Base-by-base conservation (phyloP, 306 rosid species). In the Cicer judaicum region DNA sequence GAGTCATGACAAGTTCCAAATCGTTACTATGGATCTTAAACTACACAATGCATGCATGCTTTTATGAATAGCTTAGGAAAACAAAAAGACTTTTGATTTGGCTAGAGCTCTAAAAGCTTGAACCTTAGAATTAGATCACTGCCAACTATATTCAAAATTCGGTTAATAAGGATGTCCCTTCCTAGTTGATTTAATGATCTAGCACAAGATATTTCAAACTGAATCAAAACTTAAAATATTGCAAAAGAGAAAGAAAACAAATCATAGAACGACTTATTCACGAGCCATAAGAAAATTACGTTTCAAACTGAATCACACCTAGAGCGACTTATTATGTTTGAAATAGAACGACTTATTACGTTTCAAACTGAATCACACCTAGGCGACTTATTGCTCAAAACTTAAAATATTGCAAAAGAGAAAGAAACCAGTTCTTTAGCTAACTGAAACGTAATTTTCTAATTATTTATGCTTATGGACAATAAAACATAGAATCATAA, bases 391-490 rank as follows among this genome's bases (percentile, higher is more conserved):
- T 19, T 62, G 39, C 2, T 70, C 11, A 47, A 46, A 47, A 57
- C 1, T 77, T 70, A 67, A 47, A 14, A 29, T 68, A 8, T 18
- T 70, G 71, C 10, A 64, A 55, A 14, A 5, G 1, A 1, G 18
- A 59, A 57, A 56, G 75, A 59, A 57, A 56, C 79, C 63, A 79
- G 29, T 64, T 36, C 46, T 68, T 55, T 18, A 18, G 53, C 64
- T 50, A 21, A 56, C 16, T 46, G 67, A 64, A 53, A 19, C 2
- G 7, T 18, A 5, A 8, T n/a, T 56, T 68, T 59, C 43, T 9
- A 14, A 73, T 11, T 43, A 67, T 59, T 49, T 67, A 59, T 41
- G 63, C 48, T 40, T 42, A 43, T n/a, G 39, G 52, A 50, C 48
- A 24, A 61, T 19, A 36, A 70, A 52, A 12, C 41, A 13, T 63